Base-by-base conservation (phyloP, 2,329 filamentous ascomycete species). In the Periconia sp. region DNA sequence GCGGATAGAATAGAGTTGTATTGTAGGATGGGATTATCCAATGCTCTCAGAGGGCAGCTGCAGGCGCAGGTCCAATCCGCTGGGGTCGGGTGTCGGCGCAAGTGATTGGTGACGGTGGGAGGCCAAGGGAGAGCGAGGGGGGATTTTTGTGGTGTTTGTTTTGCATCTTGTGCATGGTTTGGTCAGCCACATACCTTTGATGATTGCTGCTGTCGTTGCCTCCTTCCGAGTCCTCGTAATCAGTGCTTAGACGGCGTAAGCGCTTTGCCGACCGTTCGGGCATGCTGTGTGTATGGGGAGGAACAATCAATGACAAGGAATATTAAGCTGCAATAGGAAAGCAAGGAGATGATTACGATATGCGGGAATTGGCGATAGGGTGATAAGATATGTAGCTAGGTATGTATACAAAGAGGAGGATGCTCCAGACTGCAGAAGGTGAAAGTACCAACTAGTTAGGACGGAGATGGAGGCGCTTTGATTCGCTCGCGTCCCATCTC, bases 161-260 rank as follows among this genome's bases (percentile, higher is more conserved):
- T n/a, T 33, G 17, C 33, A 41, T 27, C 41, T 23, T 45, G 50
- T 30, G 50, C 27, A n/a, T n/a, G n/a, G n/a, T 40, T 41, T 45
- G 20, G 45, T 48, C 43, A 41, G 44, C 59, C 52, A 61, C 60
- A 52, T 65, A 70, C 70, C 70, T 69, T 60, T 57, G 58, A 45
- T 64, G 62, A 58, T 65, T 66, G 63, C 63, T 68, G 59, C 58
- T 66, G 59, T 72, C 69, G 60, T 72, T 64, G 20, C 53, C 61
- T 43, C 59, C 70, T 33, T 64, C 63, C 45, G 62, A 68, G 42
- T 72, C 69, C 53, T 74, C 71, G 60, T 73, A 61, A 55, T 76
- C 74, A 59, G 68, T 72, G 66, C 70, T 76, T 58, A 73, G 63
- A 51, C 74, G 72, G 52, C 72, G 70, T 62, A 71, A 65, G 55